Evolutionary conservation across 2,329 filamentous ascomycete species (phyloP).

Genomic region (Polytolypa hystricis): DNA sequence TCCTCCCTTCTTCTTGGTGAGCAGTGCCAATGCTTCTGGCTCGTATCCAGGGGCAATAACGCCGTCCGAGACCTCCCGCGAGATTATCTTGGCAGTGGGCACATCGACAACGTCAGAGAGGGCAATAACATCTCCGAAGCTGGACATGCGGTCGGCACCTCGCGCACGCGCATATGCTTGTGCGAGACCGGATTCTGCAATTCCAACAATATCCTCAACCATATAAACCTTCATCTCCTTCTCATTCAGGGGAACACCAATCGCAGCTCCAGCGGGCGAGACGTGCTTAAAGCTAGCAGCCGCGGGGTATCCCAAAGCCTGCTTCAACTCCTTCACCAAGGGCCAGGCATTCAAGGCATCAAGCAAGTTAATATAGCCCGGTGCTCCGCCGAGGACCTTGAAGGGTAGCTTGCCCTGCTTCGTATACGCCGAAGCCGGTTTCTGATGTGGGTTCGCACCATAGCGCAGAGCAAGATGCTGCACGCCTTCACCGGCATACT

Average conservation of each 20-base stretch:
- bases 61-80: constrained; percentile 93
- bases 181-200: constrained; percentile 75
- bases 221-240: constrained; percentile 97
- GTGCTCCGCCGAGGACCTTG: constrained; percentile 79
- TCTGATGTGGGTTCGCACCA: constrained; percentile 96
- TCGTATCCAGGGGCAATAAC: constrained; percentile 85
- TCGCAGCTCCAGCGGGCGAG: constrained; percentile 88
- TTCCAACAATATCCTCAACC: constrained; percentile 84
- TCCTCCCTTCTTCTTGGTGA: constrained; percentile 96
- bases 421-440: constrained; percentile 79
- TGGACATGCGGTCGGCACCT: constrained; percentile 96
- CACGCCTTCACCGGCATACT: constrained; percentile 76
- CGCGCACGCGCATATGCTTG: constrained; percentile 93
- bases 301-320: constrained; percentile 74
- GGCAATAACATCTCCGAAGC: constrained; percentile 93
- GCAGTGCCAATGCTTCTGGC: constrained; percentile 73
- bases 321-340: constrained; percentile 88
- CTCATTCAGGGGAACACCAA: constrained; percentile 73
- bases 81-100: constrained; percentile 93
- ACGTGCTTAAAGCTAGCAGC: constrained; percentile 99
- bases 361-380: constrained; percentile 94
- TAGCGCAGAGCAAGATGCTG: constrained; percentile 84
- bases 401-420: constrained; percentile 70
- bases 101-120: constrained; percentile 84
- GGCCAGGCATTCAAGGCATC: constrained; percentile 96